Evolutionary conservation across 2,329 filamentous ascomycete species (phyloP), one percentile per base, ranked within the genome.

Genomic region (Tolypocladium album): DNA sequence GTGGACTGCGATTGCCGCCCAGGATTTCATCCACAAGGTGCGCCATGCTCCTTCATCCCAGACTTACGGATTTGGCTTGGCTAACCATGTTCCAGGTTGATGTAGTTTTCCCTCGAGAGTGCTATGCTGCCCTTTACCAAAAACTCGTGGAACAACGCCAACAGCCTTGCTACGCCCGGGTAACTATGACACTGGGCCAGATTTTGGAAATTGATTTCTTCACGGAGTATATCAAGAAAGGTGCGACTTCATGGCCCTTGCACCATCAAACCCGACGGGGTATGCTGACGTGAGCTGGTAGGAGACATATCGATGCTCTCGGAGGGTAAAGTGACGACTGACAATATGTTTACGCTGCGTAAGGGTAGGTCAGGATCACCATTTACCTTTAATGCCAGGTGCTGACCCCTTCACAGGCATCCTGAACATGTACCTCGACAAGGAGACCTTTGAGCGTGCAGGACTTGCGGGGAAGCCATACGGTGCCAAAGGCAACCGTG

Each of bases 281-380:
- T 20, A 12, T 57, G 24, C 22, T 27, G 20, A 31, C 58, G 15
- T 4, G n/a, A 9, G 24, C 4, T 38, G 5, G 2, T 61, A 92
- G 90, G 90, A 6, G 87, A 91, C 69, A 77, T 95, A 56, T 73
- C 90, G 65, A 90, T 97, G 88, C 80, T 96, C 2, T 96, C 92
- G 0, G 84, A 92, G 71, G 92, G 91, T 15, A 82, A 82, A 39
- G 77, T 82, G 9, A 86, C 85, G 2, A 79, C 87, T 2, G 88
- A 92, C 67, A 89, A 89, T 66, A 79, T 88, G 3, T 93, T 90
- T 70, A 82, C 82, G 0, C 75, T 97, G 1, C 79, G 76, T 60
- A 82, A 90, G 65, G 92, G 91, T 83, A 76, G 58, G 31, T 4
- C 7, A 5, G 50, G 31, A 55, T 71, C 63, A 12, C 22, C 38